Conservation (phyloP, 2,329 filamentous ascomycete species). For the Pseudonectria foliicola region DNA sequence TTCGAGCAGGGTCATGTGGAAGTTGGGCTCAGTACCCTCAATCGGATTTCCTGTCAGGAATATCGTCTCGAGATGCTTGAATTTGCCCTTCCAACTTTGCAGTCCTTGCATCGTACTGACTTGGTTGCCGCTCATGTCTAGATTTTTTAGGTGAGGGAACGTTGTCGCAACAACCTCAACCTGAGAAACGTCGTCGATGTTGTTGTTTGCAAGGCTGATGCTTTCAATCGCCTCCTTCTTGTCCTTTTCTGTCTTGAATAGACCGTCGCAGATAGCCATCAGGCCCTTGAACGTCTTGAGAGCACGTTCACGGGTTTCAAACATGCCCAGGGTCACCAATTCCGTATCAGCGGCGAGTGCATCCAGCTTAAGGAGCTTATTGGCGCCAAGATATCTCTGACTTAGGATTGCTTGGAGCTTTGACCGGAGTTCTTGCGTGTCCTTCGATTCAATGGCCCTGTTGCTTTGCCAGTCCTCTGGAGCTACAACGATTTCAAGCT, state of each 20-base stretch:
- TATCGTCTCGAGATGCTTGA: conserved; percentile 72
- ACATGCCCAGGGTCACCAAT: conserved; percentile 68
- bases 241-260: conserved; percentile 64
- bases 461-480: conserved; percentile 31
- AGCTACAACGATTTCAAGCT: conserved; percentile 48
- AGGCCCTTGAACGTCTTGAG: conserved; percentile 88
- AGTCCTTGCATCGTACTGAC: conserved; percentile 63
- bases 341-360: conserved; percentile 64
- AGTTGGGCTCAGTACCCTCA: conserved; percentile 50
- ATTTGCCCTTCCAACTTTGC: conserved; percentile 70
- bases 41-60: conserved; percentile 74
- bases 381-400: conserved; percentile 62
- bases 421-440: conserved; percentile 55
- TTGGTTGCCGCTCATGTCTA: conserved; percentile 82
- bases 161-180: conserved; percentile 71
- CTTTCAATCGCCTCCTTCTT: conserved; percentile 75
- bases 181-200: conserved; percentile 61
- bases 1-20: conserved; percentile 60
- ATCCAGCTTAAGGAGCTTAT: conserved; percentile 80
- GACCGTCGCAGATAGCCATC: conserved; percentile 75
- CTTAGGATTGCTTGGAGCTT: conserved; percentile 65
- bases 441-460: conserved; percentile 41
- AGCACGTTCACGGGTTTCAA: conserved; percentile 61
- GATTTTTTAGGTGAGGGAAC: conserved; percentile 78
- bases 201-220: conserved; percentile 75